phyloP scores from a whole-genome alignment of 805 yeast species.

The Candida alai region DNA sequence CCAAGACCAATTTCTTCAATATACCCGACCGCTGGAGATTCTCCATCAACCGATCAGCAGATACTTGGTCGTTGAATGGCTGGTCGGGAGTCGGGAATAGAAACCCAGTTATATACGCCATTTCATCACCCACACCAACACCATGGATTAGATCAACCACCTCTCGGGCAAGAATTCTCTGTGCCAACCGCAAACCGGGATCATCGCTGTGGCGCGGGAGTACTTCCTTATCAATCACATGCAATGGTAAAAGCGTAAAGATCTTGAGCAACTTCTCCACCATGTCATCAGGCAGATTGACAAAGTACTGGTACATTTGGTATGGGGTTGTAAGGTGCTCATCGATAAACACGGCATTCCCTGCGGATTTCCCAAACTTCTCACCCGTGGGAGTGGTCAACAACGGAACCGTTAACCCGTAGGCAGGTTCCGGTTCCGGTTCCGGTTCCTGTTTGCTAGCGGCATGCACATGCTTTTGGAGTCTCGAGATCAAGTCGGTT shows the following conservation, averaged over 20 bases:
- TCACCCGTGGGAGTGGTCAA: slow-evolving; percentile 85
- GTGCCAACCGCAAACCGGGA: slow-evolving; percentile 71
- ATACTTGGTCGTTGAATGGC: slow-evolving; percentile 42
- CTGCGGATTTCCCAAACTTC: slow-evolving; percentile 95
- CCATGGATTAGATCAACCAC: slow-evolving; percentile 89
- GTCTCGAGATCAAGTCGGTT: slow-evolving; percentile 72
- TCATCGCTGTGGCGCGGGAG: slow-evolving; percentile 49
- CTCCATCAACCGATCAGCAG: slow-evolving; percentile 46
- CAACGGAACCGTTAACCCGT: slow-evolving; percentile 86
- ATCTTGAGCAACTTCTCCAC: slow-evolving; percentile 64
- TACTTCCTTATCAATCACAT: slow-evolving; percentile 49
- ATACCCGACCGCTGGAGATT: slow-evolving; percentile 61
- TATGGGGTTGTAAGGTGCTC: slow-evolving; percentile 71
- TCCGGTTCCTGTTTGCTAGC: slow-evolving; percentile 10
- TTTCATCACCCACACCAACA: slow-evolving; percentile 63
- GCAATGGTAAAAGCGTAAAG: slow-evolving; percentile 73
- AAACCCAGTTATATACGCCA: slow-evolving; percentile 63
- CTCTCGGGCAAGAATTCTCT: slow-evolving; percentile 73
- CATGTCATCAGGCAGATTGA: slow-evolving; percentile 74
- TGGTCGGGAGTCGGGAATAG: slow-evolving; percentile 57
- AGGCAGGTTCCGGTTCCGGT: slow-evolving; percentile 33
- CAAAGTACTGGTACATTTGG: slow-evolving; percentile 81
- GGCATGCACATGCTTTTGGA: slow-evolving; percentile 28
- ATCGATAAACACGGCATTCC: slow-evolving; percentile 90
- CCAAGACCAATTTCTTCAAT: slow-evolving; percentile 32